Conservation (phyloP, 768 basidiomycete genomes). For the Suillus paluster region DNA sequence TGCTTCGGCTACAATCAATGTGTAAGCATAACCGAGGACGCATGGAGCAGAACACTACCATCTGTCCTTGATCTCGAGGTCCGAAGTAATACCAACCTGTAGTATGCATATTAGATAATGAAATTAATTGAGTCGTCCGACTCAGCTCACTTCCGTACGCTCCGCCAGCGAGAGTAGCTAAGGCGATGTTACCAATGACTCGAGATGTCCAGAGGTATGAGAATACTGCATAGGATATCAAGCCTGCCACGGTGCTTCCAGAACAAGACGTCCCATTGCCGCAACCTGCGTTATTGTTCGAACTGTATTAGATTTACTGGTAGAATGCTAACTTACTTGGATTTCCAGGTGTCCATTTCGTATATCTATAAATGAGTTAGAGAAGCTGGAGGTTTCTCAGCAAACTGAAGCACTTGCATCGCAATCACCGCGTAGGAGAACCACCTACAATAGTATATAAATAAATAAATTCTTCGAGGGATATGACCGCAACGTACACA, state of each 20-base stretch:
- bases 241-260: conserved; percentile 73
- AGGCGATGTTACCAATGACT: conserved; percentile 77
- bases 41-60: conserved; percentile 43
- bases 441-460: conserved; percentile 52
- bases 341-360: conserved; percentile 80
- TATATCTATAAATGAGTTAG: conserved; percentile 38
- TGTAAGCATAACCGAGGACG: neutral
- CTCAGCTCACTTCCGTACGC: conserved; percentile 57
- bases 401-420: conserved; percentile 49
- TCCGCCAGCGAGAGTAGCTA: conserved; percentile 83
- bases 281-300: conserved; percentile 47
- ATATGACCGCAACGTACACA: conserved; percentile 49
- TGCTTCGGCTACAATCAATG: conserved; percentile 57
- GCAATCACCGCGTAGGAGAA: conserved; percentile 79
- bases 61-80: conserved; percentile 62
- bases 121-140: neutral
- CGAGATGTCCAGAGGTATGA: conserved; percentile 89
- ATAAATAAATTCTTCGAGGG: conserved; percentile 2
- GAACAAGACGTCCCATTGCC: conserved; percentile 59
- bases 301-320: neutral
- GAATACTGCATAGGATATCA: conserved; percentile 79
- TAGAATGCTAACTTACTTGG: conserved; percentile 50
- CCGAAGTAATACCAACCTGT: conserved; percentile 83
- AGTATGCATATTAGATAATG: neutral
- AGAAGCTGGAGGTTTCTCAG: neutral